Evolutionary conservation across 345 rosid species (phyloP).

Genomic region (Corchorus olitorius): DNA sequence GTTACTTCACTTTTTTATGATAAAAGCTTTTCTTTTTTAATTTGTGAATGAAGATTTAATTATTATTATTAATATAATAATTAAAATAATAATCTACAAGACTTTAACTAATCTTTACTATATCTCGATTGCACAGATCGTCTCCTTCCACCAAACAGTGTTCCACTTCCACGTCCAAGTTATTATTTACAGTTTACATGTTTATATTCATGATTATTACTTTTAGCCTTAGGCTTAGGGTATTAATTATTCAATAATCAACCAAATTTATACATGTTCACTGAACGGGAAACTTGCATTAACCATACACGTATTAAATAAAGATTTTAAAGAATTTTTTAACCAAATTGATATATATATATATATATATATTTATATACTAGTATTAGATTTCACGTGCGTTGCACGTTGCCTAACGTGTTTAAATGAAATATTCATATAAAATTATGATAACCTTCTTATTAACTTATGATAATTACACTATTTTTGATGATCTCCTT

Average conservation of each 20-base stretch:
- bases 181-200: background rate
- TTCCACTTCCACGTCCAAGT: background rate
- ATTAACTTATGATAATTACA: too few species aligned
- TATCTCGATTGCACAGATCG: conserved; percentile 25
- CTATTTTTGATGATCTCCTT: too few species aligned
- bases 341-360: too few species aligned
- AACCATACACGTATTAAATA: background rate
- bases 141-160: conserved; percentile 33
- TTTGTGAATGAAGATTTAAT: too few species aligned
- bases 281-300: background rate
- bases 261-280: background rate
- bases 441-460: too few species aligned
- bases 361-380: too few species aligned
- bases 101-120: conserved; percentile 27
- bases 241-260: background rate
- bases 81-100: background rate
- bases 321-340: too few species aligned
- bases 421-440: too few species aligned
- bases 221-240: background rate
- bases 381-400: too few species aligned
- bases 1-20: background rate
- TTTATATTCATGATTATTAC: background rate
- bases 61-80: background rate
- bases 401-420: too few species aligned
- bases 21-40: background rate